These are phyloP conservation scores for Sporisorium sorghi DNA, from an alignment of 1,284 basidiomycete genomes.

Conservation along the genomic window DNA sequence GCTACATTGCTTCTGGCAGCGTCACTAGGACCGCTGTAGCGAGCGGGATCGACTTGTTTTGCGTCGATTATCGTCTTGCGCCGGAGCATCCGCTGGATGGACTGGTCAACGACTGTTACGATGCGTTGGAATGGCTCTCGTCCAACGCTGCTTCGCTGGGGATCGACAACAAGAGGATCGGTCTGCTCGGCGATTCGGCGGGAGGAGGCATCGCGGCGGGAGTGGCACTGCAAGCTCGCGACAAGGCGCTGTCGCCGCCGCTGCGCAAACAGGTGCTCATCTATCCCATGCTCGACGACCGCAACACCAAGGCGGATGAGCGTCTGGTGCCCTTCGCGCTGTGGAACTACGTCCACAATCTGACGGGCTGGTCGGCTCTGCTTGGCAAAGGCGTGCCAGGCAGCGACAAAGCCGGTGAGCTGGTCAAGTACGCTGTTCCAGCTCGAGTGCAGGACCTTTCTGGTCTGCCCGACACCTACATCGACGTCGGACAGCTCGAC, in stretches of 20 bases:
- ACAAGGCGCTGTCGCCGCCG: slow-evolving; percentile 19
- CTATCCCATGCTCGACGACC: slow-evolving; percentile 46
- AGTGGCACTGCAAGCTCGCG: slow-evolving; percentile 36
- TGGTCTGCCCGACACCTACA: slow-evolving; percentile 28
- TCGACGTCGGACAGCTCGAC: slow-evolving; percentile 41
- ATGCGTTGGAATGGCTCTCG: slow-evolving; percentile 31
- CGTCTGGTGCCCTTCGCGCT: slow-evolving; percentile 10
- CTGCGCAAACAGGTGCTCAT: slow-evolving; percentile 38
- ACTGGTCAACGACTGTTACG: slow-evolving; percentile 34
- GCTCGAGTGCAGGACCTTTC: slow-evolving; percentile 24
- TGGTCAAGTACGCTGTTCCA: slow-evolving; percentile 33
- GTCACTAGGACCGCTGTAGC: neutral
- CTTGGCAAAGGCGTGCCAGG: slow-evolving; percentile 19
- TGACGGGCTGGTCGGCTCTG: slow-evolving; percentile 29
- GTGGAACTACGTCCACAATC: slow-evolving; percentile 31
- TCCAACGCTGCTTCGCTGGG: slow-evolving; percentile 23
- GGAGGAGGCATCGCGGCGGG: slow-evolving; percentile 40
- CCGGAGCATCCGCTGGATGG: slow-evolving; percentile 27
- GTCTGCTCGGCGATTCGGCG: slow-evolving; percentile 33
- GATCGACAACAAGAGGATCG: slow-evolving; percentile 26
- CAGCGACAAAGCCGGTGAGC: slow-evolving; percentile 16
- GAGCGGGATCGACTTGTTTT: slow-evolving; percentile 19
- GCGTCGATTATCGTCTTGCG: slow-evolving; percentile 32
- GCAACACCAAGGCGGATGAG: slow-evolving; percentile 22
- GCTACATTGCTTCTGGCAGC: slow-evolving; percentile 9